phyloP scores from a whole-genome alignment of 305 asterid genomes.

The Fraxinus velutina region DNA sequence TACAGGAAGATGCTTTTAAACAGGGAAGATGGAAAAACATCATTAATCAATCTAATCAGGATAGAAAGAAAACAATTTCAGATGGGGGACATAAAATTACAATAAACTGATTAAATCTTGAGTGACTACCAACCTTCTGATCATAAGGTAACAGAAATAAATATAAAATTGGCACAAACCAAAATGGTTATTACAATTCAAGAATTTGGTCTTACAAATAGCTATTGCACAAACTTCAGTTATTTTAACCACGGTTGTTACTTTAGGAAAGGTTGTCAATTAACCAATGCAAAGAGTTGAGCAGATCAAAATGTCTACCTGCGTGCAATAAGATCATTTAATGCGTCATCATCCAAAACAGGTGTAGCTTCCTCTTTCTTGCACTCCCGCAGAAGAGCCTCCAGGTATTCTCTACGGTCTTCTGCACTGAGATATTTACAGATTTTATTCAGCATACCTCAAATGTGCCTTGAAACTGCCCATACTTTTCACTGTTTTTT shows the following conservation, averaged over 20 bases:
- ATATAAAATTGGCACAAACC: not conserved
- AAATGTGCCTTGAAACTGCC: conserved; percentile 1
- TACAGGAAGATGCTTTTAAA: not conserved
- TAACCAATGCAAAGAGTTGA: conserved; percentile 1
- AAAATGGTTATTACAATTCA: not conserved
- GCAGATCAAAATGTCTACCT: conserved; percentile 46
- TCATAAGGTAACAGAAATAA: not conserved
- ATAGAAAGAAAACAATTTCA: not conserved
- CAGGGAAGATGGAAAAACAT: not conserved
- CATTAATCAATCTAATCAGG: not conserved
- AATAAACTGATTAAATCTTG: not conserved
- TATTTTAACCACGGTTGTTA: not conserved
- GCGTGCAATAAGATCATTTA: conserved; percentile 92
- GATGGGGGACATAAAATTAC: not conserved
- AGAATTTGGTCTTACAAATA: conserved; percentile 7
- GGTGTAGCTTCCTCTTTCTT: conserved; percentile 95
- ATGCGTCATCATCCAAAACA: conserved; percentile 92
- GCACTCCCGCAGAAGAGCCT: conserved; percentile 94
- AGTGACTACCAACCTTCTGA: not conserved
- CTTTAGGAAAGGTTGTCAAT: not conserved
- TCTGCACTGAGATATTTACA: conserved; percentile 66
- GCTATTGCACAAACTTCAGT: not conserved
- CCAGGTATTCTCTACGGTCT: conserved; percentile 98
- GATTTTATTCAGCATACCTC: conserved; percentile 20
- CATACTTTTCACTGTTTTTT: conserved; percentile 6